These are phyloP conservation scores for Cercospora nicotianae DNA, from an alignment of 2,329 filamentous ascomycete genomes.

Conservation along the genomic window DNA sequence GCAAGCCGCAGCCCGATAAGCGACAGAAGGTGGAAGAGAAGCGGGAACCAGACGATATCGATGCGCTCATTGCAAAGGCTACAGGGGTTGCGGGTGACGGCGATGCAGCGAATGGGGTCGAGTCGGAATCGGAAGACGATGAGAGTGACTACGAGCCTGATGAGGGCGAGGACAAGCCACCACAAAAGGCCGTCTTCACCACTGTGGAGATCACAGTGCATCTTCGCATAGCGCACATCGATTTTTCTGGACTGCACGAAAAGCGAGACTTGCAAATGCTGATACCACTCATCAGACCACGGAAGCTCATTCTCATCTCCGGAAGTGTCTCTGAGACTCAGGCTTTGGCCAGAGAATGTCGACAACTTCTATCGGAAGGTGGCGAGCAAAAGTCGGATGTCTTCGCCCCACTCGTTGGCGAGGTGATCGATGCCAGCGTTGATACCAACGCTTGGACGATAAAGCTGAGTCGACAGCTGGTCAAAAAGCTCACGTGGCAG, in stretches of 20 bases:
- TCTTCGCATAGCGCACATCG: conserved; percentile 79
- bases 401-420: conserved; percentile 75
- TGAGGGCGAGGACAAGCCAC: conserved; percentile 57
- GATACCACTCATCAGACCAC: conserved; percentile 87
- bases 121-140: conserved; percentile 39
- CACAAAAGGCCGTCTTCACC: conserved; percentile 71
- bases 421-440: conserved; percentile 81
- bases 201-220: conserved; percentile 66
- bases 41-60: conserved; percentile 38
- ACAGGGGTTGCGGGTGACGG: conserved; percentile 27
- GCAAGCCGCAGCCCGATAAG: conserved; percentile 45
- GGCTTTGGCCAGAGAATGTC: conserved; percentile 76
- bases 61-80: conserved; percentile 37
- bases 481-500: conserved; percentile 90
- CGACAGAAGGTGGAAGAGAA: conserved; percentile 26
- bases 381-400: conserved; percentile 50
- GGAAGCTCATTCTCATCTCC: conserved; percentile 89
- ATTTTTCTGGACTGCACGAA: conserved; percentile 90
- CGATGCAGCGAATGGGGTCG: conserved; percentile 23
- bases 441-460: conserved; percentile 98
- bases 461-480: conserved; percentile 79
- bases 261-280: conserved; percentile 92
- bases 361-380: conserved; percentile 57
- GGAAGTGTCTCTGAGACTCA: conserved; percentile 77
- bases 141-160: conserved; percentile 54